phyloP scores from a whole-genome alignment of 2,329 filamentous ascomycete genomes.

The Sordariomycetes sp. region DNA sequence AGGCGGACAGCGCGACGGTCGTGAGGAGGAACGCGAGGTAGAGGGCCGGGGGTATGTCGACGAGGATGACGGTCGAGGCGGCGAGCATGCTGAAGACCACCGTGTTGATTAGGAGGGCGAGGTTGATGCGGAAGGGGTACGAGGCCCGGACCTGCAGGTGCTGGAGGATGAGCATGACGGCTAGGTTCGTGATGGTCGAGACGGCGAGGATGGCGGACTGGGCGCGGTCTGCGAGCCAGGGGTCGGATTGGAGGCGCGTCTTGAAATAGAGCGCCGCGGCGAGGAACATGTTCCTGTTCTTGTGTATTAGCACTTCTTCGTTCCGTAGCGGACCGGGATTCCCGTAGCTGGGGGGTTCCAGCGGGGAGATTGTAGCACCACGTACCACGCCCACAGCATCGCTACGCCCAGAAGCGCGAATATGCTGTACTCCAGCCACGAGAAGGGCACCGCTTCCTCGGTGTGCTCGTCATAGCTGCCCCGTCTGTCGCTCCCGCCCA shows the following conservation, averaged over 20 bases:
- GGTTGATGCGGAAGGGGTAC: slow-evolving; percentile 76
- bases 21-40: slow-evolving; percentile 76
- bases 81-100: slow-evolving; percentile 65
- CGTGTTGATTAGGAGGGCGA: slow-evolving; percentile 66
- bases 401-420: slow-evolving; percentile 78
- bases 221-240: slow-evolving; percentile 68
- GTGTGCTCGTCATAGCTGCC: slow-evolving; percentile 4
- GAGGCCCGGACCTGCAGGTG: slow-evolving; percentile 71
- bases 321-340: background rate
- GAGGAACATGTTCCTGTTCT: slow-evolving; percentile 86
- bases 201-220: slow-evolving; percentile 82
- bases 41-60: slow-evolving; percentile 41
- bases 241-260: slow-evolving; percentile 57
- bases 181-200: slow-evolving; percentile 72
- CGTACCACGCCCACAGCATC: slow-evolving; percentile 96
- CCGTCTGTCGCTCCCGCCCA: background rate
- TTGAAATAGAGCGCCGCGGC: slow-evolving; percentile 91
- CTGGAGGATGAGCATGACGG: slow-evolving; percentile 61
- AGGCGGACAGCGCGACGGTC: slow-evolving; percentile 68
- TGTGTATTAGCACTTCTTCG: slow-evolving; percentile 1
- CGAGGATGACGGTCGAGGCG: slow-evolving; percentile 60
- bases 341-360: background rate
- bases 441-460: slow-evolving; percentile 46
- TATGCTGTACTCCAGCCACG: slow-evolving; percentile 73
- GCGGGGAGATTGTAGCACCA: slow-evolving; percentile 1